Conservation (phyloP, 225 moss, liverwort and hornwort species). For the Antitrichia curtipendula region DNA sequence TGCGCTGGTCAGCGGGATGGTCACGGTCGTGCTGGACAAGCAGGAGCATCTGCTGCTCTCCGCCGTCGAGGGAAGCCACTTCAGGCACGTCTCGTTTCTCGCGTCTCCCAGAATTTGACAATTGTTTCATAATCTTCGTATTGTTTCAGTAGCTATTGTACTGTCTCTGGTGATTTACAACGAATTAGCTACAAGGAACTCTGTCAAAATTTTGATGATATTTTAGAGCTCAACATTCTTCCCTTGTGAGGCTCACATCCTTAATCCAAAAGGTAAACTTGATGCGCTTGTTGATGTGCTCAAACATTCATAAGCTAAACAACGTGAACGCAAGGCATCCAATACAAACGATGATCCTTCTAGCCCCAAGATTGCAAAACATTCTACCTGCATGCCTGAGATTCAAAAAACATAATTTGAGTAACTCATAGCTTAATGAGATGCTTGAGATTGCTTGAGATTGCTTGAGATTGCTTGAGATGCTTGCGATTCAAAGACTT, state of each 20-base stretch:
- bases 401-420: no score
- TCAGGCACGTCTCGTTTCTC: neutral
- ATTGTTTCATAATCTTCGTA: neutral
- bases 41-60: constrained; percentile 65
- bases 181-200: neutral
- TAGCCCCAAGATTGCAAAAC: neutral
- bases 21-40: constrained; percentile 67
- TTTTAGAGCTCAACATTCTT: neutral
- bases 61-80: constrained; percentile 65
- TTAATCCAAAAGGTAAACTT: neutral
- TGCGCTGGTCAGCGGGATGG: constrained; percentile 61
- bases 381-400: neutral
- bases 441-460: neutral
- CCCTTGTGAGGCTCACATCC: neutral
- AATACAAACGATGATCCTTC: neutral
- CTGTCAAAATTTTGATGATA: neutral
- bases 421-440: neutral
- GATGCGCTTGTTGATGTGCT: neutral
- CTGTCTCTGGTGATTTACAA: neutral
- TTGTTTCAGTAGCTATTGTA: neutral
- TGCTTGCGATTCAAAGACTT: neutral
- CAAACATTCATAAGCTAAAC: neutral
- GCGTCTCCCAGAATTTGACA: neutral
- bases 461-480: neutral
- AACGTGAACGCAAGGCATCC: neutral